Base-by-base conservation (phyloP, 768 basidiomycete species). In the Tylopilus cervinicoccineus region DNA sequence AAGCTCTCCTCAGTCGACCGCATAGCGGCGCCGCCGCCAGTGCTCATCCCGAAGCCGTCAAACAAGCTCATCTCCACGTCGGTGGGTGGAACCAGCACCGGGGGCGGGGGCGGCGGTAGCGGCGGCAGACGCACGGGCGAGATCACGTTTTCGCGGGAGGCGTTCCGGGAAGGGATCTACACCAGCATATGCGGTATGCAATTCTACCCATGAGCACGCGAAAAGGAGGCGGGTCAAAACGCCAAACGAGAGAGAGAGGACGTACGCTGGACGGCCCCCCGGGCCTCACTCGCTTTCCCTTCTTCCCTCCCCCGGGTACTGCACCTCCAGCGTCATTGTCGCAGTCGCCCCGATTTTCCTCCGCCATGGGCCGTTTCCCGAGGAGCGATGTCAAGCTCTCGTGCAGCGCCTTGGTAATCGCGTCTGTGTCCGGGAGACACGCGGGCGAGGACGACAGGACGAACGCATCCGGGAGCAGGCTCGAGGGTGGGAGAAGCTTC, bases 331-430 rank as follows among this genome's bases (percentile, higher is more conserved):
- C 50, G 16, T 62, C 40, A 38, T 48, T 23, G 22, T 39, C 11
- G n/a, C n/a, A n/a, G n/a, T 51, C 54, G 29, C 38, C 36, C 9
- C 36, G 22, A n/a, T 75, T 74, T 4, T 73, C 72, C 11, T 74
- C 75, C 4, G 70, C 67, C 0, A 74, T 66, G 10, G 73, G 72
- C 9, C 86, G 75, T 62, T 91, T 90, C 9, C 86, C 87, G 14
- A 90, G 69, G 47, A 88, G 64, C 19, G 78, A 77, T 6, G 80
- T 79, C 41, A 89, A 78, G 51, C 79, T 84, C 54, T 87, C 83
- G 52, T 86, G 78, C 19, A 88, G 68, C 16, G 77, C 83, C 56
- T 72, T 77, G n/a, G 81, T 70, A 22, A 73, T 73, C 41, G 76
- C 72, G 40, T 70, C 68, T 39, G 74, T 71, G 26, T 79, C 71